These are phyloP conservation scores for Xylariomycetidae sp. DNA, from an alignment of 2,329 filamentous ascomycete genomes.

Conservation along the genomic window DNA sequence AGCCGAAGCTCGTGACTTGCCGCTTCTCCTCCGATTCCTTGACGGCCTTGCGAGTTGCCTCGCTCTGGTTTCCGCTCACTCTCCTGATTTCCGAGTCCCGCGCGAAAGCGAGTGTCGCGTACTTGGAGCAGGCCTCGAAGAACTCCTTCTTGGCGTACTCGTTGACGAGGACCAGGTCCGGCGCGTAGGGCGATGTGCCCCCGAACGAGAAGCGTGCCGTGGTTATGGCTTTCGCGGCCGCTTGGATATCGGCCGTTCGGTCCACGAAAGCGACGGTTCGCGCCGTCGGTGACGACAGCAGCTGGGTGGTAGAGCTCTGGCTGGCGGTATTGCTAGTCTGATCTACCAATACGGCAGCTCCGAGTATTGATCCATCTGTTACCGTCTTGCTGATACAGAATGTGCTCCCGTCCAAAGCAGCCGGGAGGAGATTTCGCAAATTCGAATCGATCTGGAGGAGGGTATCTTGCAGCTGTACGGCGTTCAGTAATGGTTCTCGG, in stretches of 20 bases:
- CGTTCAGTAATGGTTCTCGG: slow-evolving; percentile 2
- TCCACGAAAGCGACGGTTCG: slow-evolving; percentile 55
- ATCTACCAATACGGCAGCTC: slow-evolving; percentile 19
- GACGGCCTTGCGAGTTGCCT: slow-evolving; percentile 13
- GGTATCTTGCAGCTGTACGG: slow-evolving; percentile 18
- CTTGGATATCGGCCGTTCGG: slow-evolving; percentile 49
- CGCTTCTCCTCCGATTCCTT: slow-evolving; percentile 21
- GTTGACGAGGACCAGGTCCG: slow-evolving; percentile 60
- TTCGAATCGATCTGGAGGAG: slow-evolving; percentile 16
- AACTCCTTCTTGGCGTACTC: slow-evolving; percentile 56
- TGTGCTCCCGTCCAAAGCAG: slow-evolving; percentile 21
- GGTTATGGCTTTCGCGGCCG: slow-evolving; percentile 49
- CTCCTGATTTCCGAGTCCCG: slow-evolving; percentile 8
- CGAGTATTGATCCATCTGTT: slow-evolving; percentile 12
- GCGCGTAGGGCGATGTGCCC: slow-evolving; percentile 55
- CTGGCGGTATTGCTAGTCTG: slow-evolving; percentile 13
- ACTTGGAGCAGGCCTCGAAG: slow-evolving; percentile 40
- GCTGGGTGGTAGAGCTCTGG: slow-evolving; percentile 7
- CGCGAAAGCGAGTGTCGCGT: slow-evolving; percentile 25
- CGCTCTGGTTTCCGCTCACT: slow-evolving; percentile 14
- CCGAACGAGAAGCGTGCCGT: slow-evolving; percentile 50
- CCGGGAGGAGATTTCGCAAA: slow-evolving; percentile 16
- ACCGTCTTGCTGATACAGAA: slow-evolving; percentile 17
- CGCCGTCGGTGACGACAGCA: slow-evolving; percentile 7
- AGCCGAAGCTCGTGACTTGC: slow-evolving; percentile 19